Base-by-base conservation (phyloP, 192 early-diverging fungal genomes). In the Coemansia sp. region DNA sequence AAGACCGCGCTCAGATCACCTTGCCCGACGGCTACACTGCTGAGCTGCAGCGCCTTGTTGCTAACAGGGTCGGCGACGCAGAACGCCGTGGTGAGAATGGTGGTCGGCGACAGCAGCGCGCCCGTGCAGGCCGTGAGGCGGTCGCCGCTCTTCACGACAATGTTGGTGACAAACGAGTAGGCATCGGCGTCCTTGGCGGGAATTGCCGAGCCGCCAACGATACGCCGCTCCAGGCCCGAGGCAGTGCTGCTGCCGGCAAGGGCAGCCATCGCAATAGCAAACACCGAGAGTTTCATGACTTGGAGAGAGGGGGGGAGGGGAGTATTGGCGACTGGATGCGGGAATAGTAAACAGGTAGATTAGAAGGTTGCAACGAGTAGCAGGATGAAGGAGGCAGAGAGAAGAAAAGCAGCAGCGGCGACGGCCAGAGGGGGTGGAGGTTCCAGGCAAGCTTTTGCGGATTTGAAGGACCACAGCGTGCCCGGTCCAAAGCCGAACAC, bases 21-120 rank as follows among this genome's bases (percentile, higher is more conserved):
- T 19, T 60, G 61, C 19, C 68, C 68, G 7, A 72, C 57, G 11
- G 55, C 30, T 21, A 72, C 44, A 16, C 44, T 48, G 40, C 31
- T 56, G 29, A 32, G 13, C 17, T 47, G 12, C 7, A 72, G 45
- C 11, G 68, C 61, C 57, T 64, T 64, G 68, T 63, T 60, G 61
- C 68, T 60, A 5, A 72, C 41, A n/a, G 60, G 28, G 29, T 72
- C 60, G 6, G 68, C 51, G 12, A 72, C 68, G 44, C 68, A 72
- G 33, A 27, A 45, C 2, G 68, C 68, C 4, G 61, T 50, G 7
- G 56, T 59, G 21, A 72, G 17, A 10, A 72, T 48, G 3, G 60
- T 45, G 3, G 51, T 72, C 7, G 61, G 46, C 33, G 68, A 49
- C 23, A 72, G 47, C 13, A 72, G 49, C 42, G 68, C 68, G 3